Evolutionary conservation across 2,329 filamentous ascomycete genomes (phyloP), one percentile per base, ranked within the genome.

Genomic region (Fusarium chuoi): DNA sequence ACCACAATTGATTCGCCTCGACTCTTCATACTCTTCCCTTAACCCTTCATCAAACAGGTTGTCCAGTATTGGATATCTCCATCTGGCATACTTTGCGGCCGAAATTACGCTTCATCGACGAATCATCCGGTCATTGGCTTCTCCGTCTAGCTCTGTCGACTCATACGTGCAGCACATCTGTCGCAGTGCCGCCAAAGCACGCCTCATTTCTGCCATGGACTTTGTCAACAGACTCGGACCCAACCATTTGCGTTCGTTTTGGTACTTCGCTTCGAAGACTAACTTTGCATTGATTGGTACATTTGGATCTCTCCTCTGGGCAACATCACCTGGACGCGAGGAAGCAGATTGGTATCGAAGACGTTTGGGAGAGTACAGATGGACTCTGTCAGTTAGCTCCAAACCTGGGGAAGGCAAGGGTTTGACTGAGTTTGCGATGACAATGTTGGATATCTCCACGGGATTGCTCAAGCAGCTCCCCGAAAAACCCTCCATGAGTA

Each of bases 201-300:
- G 96, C 11, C 88, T 98, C 39, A 98, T 98, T 79, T 97, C 94
- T 28, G 95, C 95, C 73, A 97, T 98, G 93, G 96, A 98, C 81
- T 98, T 98, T 82, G 95, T 98, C 77, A 98, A 98, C 83, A 92
- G 96, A 1, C 89, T 98, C 38, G 94, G 93, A 49, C 94, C 94
- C 1, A 90, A 92, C 41, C 95, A 98, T 78, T 88, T 98, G 36
- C 91, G 92, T n/a, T 90, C 94, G 0, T 98, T 98, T 83, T 98
- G 96, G 96, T 95, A 93, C 80, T 96, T 95, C 79, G 91, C 93
- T 5, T 94, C 92, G 45, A 94, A 94, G 78, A 93, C 93, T 42
- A 98, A 98, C 83, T 98, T 98, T 83, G 95, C 96, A 0, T 87
- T 98, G 17, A 98, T 98, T 78, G 95, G 95, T 62, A 98, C 95